These are phyloP conservation scores for Russula earlei DNA, from an alignment of 768 basidiomycete species.

Conservation along the genomic window DNA sequence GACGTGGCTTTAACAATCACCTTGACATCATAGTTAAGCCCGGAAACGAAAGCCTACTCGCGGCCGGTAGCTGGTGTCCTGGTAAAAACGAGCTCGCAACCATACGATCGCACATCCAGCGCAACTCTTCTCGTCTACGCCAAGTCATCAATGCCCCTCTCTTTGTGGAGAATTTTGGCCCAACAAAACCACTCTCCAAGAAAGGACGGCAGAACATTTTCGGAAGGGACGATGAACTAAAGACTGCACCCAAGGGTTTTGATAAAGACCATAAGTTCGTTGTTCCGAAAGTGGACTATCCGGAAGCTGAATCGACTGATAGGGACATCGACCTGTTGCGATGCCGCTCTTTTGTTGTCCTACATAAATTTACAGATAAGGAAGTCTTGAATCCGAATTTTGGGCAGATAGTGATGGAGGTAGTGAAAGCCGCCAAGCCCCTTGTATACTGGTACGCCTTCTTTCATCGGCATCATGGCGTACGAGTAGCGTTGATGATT, in stretches of 20 bases:
- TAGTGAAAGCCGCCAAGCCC: slow-evolving; percentile 31
- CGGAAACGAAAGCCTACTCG: slow-evolving; percentile 60
- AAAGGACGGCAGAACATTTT: slow-evolving; percentile 70
- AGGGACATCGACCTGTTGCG: slow-evolving; percentile 91
- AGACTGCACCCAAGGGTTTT: slow-evolving; percentile 85
- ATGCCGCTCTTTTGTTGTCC: slow-evolving; percentile 67
- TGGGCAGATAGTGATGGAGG: slow-evolving; percentile 29
- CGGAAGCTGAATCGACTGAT: background rate
- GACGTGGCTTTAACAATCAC: background rate
- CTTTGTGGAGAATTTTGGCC: slow-evolving; percentile 74
- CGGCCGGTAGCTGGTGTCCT: slow-evolving; percentile 75
- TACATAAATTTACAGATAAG: slow-evolving; percentile 37
- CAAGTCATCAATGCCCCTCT: slow-evolving; percentile 52
- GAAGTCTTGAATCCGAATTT: slow-evolving; percentile 35
- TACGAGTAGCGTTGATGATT: background rate
- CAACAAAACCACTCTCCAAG: slow-evolving; percentile 49
- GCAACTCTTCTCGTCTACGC: slow-evolving; percentile 52
- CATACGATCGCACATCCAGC: slow-evolving; percentile 67
- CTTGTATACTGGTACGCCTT: slow-evolving; percentile 29
- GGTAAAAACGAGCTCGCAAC: slow-evolving; percentile 69
- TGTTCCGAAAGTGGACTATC: background rate
- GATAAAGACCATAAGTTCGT: slow-evolving; percentile 69
- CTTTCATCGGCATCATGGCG: background rate
- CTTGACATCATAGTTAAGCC: slow-evolving; percentile 43
- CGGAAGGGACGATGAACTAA: slow-evolving; percentile 79